Evolutionary conservation across 164 flowering plant genomes (phyloP), one percentile per base, ranked within the genome.

Genomic region (Vitis vinifera): DNA sequence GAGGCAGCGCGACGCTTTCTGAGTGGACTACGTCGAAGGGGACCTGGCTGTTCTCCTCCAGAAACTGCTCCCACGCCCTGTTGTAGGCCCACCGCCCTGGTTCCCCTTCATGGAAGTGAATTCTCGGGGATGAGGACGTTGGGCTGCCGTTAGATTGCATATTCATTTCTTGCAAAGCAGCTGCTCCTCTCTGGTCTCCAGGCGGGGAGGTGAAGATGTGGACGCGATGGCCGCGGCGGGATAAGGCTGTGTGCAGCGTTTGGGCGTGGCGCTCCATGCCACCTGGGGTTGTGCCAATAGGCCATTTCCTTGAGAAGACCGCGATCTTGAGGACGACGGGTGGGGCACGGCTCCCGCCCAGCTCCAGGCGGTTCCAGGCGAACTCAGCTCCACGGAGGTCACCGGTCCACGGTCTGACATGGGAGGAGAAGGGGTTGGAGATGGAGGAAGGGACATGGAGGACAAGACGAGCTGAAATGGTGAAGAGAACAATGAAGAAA

Each of bases 251-350:
- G 70, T 83, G 78, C 7, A 89, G 67, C 2, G 88, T 86, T 2
- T 59, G 56, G 10, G 91, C 89, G 58, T 87, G 91, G 31, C 89
- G 81, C 75, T 87, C 91, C 91, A 87, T 87, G n/a, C 91, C 89
- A 7, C 87, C 87, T 0, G 91, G 87, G 68, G 64, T 75, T 1
- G 85, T 71, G 50, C 81, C 84, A 1, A 84, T 59, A 0, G 89
- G 89, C 87, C 88, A 87, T 75, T 81, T 77, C 76, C 81, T 83
- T 66, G 88, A 85, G 83, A 87, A 85, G 10, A 85, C 87, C 2
- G 86, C 88, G 4, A 85, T 72, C 69, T 71, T 81, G 47, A 87
- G 82, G 68, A 71, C 76, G 7, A 37, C 44, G 4, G 44, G 44
- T 6, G 44, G 44, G 6, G 44, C 44, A 6, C 27, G 27, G 27